Conservation (phyloP, 1,284 basidiomycete species). For the Retiboletus flavoniger region DNA sequence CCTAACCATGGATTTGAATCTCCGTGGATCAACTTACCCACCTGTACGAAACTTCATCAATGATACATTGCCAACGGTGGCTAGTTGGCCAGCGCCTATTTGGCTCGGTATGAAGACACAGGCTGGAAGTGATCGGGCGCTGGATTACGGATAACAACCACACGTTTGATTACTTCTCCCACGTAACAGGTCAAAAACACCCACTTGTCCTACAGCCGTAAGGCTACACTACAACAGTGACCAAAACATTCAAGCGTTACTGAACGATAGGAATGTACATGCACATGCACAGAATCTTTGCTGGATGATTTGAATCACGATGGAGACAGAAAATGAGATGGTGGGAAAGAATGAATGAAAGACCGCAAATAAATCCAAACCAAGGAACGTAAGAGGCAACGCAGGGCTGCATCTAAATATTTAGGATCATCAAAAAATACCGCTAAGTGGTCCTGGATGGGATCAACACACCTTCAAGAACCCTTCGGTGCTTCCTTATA, state of each 20-base stretch:
- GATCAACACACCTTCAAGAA: constrained; percentile 31
- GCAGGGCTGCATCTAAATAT: neutral
- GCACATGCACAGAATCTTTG: constrained; percentile 24
- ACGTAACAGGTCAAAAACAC: constrained; percentile 5
- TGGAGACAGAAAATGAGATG: constrained; percentile 5
- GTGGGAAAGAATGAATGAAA: constrained; percentile 3
- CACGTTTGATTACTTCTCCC: constrained; percentile 9
- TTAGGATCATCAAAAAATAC: neutral
- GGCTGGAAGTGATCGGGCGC: neutral
- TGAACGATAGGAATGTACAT: constrained; percentile 31
- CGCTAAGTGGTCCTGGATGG: neutral
- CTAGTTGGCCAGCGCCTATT: constrained; percentile 6
- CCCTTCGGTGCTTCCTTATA: constrained; percentile 80
- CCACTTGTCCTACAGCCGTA: constrained; percentile 15
- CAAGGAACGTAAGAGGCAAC: constrained; percentile 5
- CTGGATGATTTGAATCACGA: constrained; percentile 20
- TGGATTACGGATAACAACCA: neutral
- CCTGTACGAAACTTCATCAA: constrained; percentile 11
- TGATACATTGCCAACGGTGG: constrained; percentile 8
- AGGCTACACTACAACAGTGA: constrained; percentile 30
- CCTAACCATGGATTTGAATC: neutral
- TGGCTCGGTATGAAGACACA: neutral
- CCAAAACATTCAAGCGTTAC: constrained; percentile 29
- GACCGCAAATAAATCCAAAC: constrained; percentile 22
- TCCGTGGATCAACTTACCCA: constrained; percentile 4